These are phyloP conservation scores for Bruguiera hainesii DNA, from an alignment of 441 rosid species.

Conservation along the genomic window DNA sequence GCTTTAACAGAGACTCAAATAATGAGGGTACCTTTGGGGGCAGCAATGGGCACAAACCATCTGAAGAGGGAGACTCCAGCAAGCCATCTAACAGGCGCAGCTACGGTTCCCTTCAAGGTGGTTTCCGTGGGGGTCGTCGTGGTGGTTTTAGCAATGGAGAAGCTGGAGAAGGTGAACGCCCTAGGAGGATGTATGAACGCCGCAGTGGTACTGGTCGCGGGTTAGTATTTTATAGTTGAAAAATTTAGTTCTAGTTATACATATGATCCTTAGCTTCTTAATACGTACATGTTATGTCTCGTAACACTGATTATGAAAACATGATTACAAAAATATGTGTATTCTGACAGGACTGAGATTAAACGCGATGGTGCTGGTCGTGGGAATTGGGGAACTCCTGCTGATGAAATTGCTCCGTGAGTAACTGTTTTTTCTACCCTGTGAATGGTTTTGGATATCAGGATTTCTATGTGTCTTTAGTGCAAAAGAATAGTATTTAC, in stretches of 20 bases:
- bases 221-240: conserved; percentile 39
- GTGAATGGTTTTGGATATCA: too few relatives aligned
- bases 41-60: conserved; percentile 49
- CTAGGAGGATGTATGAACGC: conserved; percentile 66
- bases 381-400: conserved; percentile 81
- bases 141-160: conserved; percentile 67
- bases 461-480: too few relatives aligned
- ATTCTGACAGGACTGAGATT: conserved; percentile 46
- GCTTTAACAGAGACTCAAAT: conserved; percentile 51
- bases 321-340: too few relatives aligned
- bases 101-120: conserved; percentile 57
- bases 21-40: conserved; percentile 32
- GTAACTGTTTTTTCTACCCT: conserved; percentile 21
- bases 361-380: conserved; percentile 94
- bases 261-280: too few relatives aligned
- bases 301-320: too few relatives aligned
- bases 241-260: neutral
- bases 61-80: conserved; percentile 66
- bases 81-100: conserved; percentile 62
- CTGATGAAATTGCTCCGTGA: conserved; percentile 74
- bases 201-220: conserved; percentile 91
- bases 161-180: conserved; percentile 60
- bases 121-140: conserved; percentile 68
- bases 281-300: too few relatives aligned
- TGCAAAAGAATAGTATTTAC: too few relatives aligned